phyloP scores from a whole-genome alignment of 2,329 filamentous ascomycete species.

The Anthostomella pinea region DNA sequence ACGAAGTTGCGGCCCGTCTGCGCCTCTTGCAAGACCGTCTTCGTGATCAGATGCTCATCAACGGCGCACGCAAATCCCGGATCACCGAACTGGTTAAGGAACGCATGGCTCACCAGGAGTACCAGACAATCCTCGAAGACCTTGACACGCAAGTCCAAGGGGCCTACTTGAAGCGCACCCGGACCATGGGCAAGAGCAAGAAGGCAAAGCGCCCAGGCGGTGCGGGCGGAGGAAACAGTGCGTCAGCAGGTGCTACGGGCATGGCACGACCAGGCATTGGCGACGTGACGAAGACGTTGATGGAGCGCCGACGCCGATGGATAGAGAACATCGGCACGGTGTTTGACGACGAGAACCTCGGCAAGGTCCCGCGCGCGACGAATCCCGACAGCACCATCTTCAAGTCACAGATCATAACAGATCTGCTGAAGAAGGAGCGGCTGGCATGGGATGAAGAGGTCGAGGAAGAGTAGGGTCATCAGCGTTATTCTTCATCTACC shows the following conservation, averaged over 20 bases:
- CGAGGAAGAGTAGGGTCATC: slow-evolving; percentile 53
- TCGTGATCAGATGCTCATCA: slow-evolving; percentile 78
- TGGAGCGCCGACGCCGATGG: slow-evolving; percentile 89
- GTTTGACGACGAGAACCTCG: slow-evolving; percentile 78
- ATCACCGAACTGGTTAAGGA: slow-evolving; percentile 86
- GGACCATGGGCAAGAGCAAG: slow-evolving; percentile 90
- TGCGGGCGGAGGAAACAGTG: slow-evolving; percentile 67
- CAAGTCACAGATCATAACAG: slow-evolving; percentile 67
- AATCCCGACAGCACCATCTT: slow-evolving; percentile 72
- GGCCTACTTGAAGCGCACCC: slow-evolving; percentile 92
- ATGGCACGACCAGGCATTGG: slow-evolving; percentile 79
- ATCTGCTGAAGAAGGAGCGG: slow-evolving; percentile 70
- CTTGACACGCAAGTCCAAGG: slow-evolving; percentile 92
- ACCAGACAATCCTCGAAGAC: slow-evolving; percentile 93
- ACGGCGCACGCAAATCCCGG: slow-evolving; percentile 85
- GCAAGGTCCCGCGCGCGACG: slow-evolving; percentile 63
- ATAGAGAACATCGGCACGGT: slow-evolving; percentile 87
- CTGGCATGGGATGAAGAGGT: slow-evolving; percentile 80
- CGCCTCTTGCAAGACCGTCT: slow-evolving; percentile 81
- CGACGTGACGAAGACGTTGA: slow-evolving; percentile 84
- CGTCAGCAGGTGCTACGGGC: slow-evolving; percentile 55
- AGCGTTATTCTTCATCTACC: no score
- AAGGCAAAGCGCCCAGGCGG: slow-evolving; percentile 81
- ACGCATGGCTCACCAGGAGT: slow-evolving; percentile 94
- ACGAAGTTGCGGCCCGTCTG: slow-evolving; percentile 87